Evolutionary conservation across 1,139 yeast genomes (phyloP), one percentile per base, ranked within the genome.

Genomic region (Martiniozyma asiatica): DNA sequence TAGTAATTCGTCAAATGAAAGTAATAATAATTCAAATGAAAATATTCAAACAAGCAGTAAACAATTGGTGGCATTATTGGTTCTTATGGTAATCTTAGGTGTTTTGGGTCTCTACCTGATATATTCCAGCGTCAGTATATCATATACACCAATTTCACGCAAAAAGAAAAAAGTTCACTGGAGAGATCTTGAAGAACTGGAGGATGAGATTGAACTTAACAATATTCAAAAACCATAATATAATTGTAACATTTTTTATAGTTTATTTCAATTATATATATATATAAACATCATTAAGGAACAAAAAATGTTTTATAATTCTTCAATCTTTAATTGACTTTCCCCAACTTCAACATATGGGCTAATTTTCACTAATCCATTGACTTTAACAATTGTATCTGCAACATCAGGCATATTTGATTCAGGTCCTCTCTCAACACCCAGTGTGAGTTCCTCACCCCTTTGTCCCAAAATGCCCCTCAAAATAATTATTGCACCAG

Each of bases 391-490:
- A 13, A 80, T 68, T 0, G 94, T 81, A 38, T 82, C 94, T 5
- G 74, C 68, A n/a, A 74, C 63, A 2, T 60, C 64, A 0, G 87
- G 85, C 68, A 87, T 64, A 43, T 84, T 82, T 1, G 66, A 69
- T 46, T 87, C 96, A 0, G 96, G 96, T 0, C 97, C 97, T 44
- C 70, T 69, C 0, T 72, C 68, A n/a, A 76, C 55, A 10, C 53
- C 43, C 34, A 55, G 47, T 5, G 33, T 16, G 6, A 8, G 18
- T 17, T 8, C 8, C 7, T 39, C 39, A 8, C 33, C 29, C 5
- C n/a, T n/a, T 9, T 19, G 14, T 10, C 29, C 26, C 8, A 37
- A 22, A 5, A 37, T 11, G 21, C 31, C 32, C 6, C 40, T 24
- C 10, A 87, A 47, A 3, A 89, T 71, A 1, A 89, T 61, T n/a